Evolutionary conservation across 2,329 filamentous ascomycete genomes (phyloP).

Genomic region (Trichoderma atrobrunneum): DNA sequence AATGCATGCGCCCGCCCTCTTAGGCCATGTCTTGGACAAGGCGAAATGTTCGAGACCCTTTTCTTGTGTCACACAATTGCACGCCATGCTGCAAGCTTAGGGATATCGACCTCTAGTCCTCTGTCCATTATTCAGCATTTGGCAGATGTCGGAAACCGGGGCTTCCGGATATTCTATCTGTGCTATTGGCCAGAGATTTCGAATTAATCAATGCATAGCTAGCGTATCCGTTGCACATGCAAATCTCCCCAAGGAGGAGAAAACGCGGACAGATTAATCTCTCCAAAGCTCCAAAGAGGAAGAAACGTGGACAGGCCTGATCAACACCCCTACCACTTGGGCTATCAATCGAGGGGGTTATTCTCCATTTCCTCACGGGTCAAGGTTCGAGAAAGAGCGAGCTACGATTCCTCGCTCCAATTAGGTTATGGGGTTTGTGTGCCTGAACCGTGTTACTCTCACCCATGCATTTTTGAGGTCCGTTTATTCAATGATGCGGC

Average conservation of each 20-base stretch:
- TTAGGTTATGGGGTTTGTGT: not conserved
- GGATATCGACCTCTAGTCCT: not conserved
- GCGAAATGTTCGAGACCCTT: constrained; percentile 11
- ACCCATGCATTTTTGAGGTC: not conserved
- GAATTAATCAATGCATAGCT: not conserved
- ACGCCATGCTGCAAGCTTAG: not conserved
- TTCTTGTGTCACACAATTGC: not conserved
- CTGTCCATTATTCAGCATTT: not conserved
- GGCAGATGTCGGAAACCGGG: not conserved
- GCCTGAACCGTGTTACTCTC: not conserved
- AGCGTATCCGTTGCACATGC: not conserved
- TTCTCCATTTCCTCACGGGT: not conserved
- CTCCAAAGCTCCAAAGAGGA: not conserved
- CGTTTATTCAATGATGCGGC: not conserved
- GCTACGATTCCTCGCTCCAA: not conserved
- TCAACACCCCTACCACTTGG: not conserved
- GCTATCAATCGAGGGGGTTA: not conserved
- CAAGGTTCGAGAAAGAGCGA: not conserved
- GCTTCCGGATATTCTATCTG: not conserved
- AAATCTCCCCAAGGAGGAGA: not conserved
- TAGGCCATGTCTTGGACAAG: not conserved
- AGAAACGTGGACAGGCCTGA: not conserved
- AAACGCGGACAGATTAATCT: not conserved
- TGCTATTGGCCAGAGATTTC: not conserved
- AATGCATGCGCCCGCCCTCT: not conserved